Conservation (phyloP, 495 filamentous ascomycete genomes). For the Penicillium argentinense region DNA sequence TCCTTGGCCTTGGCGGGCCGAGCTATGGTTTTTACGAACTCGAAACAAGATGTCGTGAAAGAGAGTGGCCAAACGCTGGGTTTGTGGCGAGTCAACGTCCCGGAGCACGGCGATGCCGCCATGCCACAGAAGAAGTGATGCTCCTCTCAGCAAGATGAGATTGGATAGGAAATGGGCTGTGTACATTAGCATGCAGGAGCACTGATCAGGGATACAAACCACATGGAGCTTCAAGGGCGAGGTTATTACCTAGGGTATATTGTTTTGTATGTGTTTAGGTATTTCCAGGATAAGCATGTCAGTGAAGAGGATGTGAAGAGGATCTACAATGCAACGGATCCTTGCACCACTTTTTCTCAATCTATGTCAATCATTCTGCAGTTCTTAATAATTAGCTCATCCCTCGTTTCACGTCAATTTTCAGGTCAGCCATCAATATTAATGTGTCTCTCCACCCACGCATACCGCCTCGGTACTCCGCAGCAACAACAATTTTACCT, state of each 20-base stretch:
- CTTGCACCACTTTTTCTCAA: background rate
- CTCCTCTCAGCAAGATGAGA: conserved; percentile 7
- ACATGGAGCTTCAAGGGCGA: too few relatives aligned
- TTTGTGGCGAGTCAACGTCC: conserved; percentile 46
- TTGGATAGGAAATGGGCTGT: conserved; percentile 16
- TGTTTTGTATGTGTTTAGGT: too few relatives aligned
- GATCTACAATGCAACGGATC: background rate
- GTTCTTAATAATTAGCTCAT: conserved; percentile 1
- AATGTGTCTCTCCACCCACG: background rate
- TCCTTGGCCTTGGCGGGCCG: conserved; percentile 71
- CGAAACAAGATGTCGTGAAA: conserved; percentile 32
- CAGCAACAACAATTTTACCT: background rate
- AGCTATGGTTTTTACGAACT: conserved; percentile 60
- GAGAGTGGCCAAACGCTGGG: conserved; percentile 43
- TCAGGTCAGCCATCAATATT: too few relatives aligned
- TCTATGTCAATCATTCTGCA: conserved; percentile 6
- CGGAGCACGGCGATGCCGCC: conserved; percentile 29
- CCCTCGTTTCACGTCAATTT: conserved; percentile 2
- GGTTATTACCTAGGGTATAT: too few relatives aligned
- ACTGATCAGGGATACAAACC: conserved; percentile 3
- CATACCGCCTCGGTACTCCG: background rate
- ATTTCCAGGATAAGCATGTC: too few relatives aligned
- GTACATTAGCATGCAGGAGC: conserved; percentile 25
- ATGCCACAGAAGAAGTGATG: conserved; percentile 12
- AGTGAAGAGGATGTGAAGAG: conserved; percentile 1